Base-by-base conservation (phyloP, 805 yeast genomes). In the Schwanniomyces occidentalis region DNA sequence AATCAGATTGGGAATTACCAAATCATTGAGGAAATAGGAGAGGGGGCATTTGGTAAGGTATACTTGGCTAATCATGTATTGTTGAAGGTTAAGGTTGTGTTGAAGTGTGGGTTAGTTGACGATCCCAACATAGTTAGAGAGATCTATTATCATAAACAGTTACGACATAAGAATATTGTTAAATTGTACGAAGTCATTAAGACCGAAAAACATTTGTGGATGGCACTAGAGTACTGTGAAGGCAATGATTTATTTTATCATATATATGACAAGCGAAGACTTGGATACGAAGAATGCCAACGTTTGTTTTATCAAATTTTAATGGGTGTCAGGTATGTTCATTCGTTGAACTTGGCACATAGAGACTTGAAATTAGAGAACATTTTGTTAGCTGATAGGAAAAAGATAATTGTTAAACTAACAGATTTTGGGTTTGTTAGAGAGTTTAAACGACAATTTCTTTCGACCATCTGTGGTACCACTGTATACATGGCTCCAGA, bases 401-500 rank as follows among this genome's bases (percentile, higher is more conserved):
- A 71, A 45, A 69, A 72, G 38, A 63, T 76, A 16, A 69, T 79
- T 30, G 78, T 86, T 14, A 89, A 89, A 56, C 63, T 91, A 33
- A 82, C 95, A 5, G 99, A 91, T 63, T 90, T 91, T 61, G 99
- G 99, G 0, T 91, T 91, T 57, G 87, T 96, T 0, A 69, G 98
- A 42, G 96, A 87, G 48, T 78, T 52, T 43, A 51, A 48, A 24
- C 69, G 82, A 32, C 61, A 71, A 4, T 58, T 82, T 30, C 61
- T 91, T 21, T 85, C 82, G 32, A 93, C 96, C 0, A 71, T 89
- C 1, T 91, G 99, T 61, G 99, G 99, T 3, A 91, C 98, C 0
- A 80, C 89, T 1, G 95, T 88, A 3, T 91, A 91, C 56, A 90
- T 91, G 96, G 96, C 99, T 0, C 99, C 99, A 0, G 99, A 91